Conservation (phyloP, 768 basidiomycete genomes). For the Trametopsis cervina region DNA sequence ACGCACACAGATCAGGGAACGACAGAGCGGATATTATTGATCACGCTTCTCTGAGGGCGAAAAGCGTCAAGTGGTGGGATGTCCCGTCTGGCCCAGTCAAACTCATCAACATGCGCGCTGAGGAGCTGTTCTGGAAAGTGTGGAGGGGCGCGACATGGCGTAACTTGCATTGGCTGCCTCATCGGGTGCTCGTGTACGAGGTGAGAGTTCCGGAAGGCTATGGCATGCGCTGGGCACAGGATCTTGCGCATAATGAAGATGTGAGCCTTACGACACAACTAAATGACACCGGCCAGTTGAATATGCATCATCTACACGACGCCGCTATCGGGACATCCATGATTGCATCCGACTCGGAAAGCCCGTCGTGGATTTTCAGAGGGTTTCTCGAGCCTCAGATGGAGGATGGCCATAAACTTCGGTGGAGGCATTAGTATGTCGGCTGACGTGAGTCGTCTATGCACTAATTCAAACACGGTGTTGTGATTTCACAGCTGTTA, state of each 20-base stretch:
- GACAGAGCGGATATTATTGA: constrained; percentile 10
- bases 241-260: constrained; percentile 19
- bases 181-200: constrained; percentile 56
- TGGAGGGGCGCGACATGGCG: constrained; percentile 48
- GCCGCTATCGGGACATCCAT: constrained; percentile 2
- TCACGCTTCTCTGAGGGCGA: neutral
- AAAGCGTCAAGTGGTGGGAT: constrained; percentile 53
- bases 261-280: neutral
- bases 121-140: constrained; percentile 46
- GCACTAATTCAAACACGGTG: too few relatives aligned
- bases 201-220: constrained; percentile 52
- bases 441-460: neutral
- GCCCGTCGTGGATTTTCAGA: constrained; percentile 45
- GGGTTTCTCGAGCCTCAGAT: constrained; percentile 67
- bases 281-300: neutral
- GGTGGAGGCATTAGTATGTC: constrained; percentile 41
- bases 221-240: constrained; percentile 62
- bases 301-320: neutral
- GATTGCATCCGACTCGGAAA: neutral
- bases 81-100: constrained; percentile 45
- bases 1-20: constrained; percentile 38
- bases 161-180: constrained; percentile 63
- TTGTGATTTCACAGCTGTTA: neutral
- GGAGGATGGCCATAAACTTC: constrained; percentile 56
- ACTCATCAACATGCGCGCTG: constrained; percentile 44